Percentiles rank a stretch among this genome's conserved stretches.
These are phyloP conservation scores for Candida smagusa DNA, from an alignment of 1,139 yeast genomes.

Conservation along the genomic window DNA sequence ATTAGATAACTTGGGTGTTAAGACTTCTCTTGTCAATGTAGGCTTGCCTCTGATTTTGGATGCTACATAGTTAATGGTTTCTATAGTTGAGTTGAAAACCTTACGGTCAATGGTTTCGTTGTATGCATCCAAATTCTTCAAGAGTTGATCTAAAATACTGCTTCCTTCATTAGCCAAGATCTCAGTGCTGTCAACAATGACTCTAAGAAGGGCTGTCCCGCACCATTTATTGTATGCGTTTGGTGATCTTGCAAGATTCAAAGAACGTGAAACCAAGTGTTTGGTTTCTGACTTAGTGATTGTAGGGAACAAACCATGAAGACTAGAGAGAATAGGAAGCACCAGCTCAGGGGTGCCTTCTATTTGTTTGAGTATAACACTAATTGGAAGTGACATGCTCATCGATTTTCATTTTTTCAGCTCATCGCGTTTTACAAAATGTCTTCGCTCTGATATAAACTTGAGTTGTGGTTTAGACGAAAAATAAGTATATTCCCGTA, in stretches of 20 bases:
- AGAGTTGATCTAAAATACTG: conserved; percentile 50
- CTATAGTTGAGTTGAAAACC: conserved; percentile 47
- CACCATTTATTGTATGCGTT: conserved; percentile 55
- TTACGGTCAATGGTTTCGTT: conserved; percentile 39
- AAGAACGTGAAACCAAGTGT: conserved; percentile 54
- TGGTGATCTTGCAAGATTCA: conserved; percentile 52
- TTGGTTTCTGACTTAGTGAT: conserved; percentile 52
- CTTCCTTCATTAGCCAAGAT: conserved; percentile 59
- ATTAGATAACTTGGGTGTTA: conserved; percentile 73
- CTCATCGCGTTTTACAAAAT: no score
- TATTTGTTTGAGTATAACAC: conserved; percentile 31
- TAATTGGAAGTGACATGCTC: conserved; percentile 34
- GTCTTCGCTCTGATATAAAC: no score
- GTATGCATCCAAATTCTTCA: conserved; percentile 55
- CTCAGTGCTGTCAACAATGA: conserved; percentile 50
- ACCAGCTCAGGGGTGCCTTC: conserved; percentile 33
- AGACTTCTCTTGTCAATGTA: conserved; percentile 75
- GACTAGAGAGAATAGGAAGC: conserved; percentile 31
- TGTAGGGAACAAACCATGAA: conserved; percentile 32
- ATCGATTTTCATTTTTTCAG: background rate
- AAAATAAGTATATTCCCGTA: no score
- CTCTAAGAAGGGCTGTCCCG: conserved; percentile 54
- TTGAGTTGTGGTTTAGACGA: no score
- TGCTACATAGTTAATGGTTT: conserved; percentile 48
- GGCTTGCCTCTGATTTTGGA: conserved; percentile 73